Conservation (phyloP, 768 basidiomycete species). For the Artomyces pyxidatus region DNA sequence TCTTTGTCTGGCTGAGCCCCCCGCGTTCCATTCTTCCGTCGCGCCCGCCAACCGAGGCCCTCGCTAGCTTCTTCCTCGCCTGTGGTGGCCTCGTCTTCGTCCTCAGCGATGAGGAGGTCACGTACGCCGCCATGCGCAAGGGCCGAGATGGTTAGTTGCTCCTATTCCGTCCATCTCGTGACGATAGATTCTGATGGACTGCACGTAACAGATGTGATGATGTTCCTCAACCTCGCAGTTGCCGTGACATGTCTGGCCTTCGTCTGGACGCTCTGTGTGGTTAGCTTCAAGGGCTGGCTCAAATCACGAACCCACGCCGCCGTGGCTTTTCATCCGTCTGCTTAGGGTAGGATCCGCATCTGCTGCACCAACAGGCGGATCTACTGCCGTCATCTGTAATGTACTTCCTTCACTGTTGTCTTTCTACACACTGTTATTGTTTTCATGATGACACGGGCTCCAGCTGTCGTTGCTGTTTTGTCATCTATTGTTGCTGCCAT, state of each 20-base stretch:
- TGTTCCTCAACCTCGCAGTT: conserved; percentile 81
- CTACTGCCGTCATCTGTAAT: neutral
- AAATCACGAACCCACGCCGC: conserved; percentile 33
- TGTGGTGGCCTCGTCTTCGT: conserved; percentile 88
- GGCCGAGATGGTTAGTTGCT: conserved; percentile 65
- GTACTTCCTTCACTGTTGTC: neutral
- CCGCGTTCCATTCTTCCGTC: conserved; percentile 81
- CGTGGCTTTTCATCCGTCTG: conserved; percentile 28
- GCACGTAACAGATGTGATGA: conserved; percentile 62
- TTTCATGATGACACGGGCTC: neutral
- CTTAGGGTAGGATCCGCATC: too few species aligned
- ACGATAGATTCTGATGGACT: neutral
- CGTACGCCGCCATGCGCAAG: conserved; percentile 84
- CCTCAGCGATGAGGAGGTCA: conserved; percentile 83
- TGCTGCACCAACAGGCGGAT: too few species aligned
- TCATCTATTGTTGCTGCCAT: neutral
- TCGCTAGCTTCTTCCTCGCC: conserved; percentile 81
- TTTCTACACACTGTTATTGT: neutral
- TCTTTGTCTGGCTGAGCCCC: conserved; percentile 87
- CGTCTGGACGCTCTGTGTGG: conserved; percentile 71
- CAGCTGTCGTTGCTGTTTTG: neutral
- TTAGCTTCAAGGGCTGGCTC: conserved; percentile 79
- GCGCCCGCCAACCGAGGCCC: conserved; percentile 87
- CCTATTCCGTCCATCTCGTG: neutral
- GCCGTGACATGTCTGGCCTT: conserved; percentile 83